These are phyloP conservation scores for Globisporangium nodosum DNA, from an alignment of 352 stramenopile species.

Conservation along the genomic window DNA sequence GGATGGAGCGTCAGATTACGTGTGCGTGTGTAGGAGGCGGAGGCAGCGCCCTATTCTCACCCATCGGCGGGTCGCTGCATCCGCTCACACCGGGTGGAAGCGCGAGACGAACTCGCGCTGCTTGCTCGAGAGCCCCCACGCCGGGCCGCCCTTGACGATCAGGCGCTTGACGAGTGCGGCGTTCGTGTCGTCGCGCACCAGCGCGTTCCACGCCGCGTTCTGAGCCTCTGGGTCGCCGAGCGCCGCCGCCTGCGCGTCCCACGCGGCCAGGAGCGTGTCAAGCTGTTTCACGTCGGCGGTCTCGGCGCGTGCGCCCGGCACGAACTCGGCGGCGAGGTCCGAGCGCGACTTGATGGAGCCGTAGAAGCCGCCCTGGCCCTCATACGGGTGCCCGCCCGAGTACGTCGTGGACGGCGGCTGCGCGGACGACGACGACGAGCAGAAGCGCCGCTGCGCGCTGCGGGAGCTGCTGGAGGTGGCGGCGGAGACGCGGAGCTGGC, in stretches of 20 bases:
- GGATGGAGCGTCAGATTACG: background rate
- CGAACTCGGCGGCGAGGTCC: slow-evolving; percentile 56
- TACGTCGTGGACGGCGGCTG: slow-evolving; percentile 63
- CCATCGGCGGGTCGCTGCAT: too few relatives aligned
- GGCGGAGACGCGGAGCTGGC: too few relatives aligned
- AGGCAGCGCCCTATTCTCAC: background rate
- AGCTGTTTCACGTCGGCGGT: slow-evolving; percentile 52
- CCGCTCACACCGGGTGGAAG: slow-evolving; percentile 24
- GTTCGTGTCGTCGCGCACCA: slow-evolving; percentile 36
- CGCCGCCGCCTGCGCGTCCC: slow-evolving; percentile 30
- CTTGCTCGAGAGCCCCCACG: slow-evolving; percentile 66
- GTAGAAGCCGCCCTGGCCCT: slow-evolving; percentile 90
- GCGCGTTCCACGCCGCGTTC: slow-evolving; percentile 30
- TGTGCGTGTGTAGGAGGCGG: background rate
- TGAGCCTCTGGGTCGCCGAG: slow-evolving; percentile 31
- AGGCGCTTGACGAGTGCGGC: slow-evolving; percentile 50
- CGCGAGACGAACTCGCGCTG: slow-evolving; percentile 72
- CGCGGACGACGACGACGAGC: background rate
- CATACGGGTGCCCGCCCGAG: slow-evolving; percentile 81
- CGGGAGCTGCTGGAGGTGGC: too few relatives aligned
- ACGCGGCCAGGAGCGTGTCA: slow-evolving; percentile 53
- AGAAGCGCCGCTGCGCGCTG: background rate
- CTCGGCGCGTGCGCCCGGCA: slow-evolving; percentile 59
- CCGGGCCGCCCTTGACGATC: slow-evolving; percentile 63
- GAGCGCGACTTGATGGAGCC: slow-evolving; percentile 78